Evolutionary conservation across 352 stramenopile species (phyloP).

Genomic region (Globisporangium rhizosaccharum): DNA sequence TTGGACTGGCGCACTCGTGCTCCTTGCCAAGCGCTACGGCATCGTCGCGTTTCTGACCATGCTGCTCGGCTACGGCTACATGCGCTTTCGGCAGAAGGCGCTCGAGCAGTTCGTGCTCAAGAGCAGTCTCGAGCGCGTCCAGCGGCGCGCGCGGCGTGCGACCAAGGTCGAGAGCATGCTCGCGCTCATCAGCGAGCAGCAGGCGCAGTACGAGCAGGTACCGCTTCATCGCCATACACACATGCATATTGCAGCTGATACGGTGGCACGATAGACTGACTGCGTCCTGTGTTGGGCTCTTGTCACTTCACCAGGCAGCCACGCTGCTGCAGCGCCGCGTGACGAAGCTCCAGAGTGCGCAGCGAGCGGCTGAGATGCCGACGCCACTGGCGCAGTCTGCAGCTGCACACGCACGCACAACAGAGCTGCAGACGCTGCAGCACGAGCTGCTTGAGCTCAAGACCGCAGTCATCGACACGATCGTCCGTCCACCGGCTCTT

Average conservation of each 20-base stretch:
- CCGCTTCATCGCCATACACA: background rate
- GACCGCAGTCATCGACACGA: slow-evolving; percentile 23
- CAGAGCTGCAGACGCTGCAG: slow-evolving; percentile 31
- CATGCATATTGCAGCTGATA: background rate
- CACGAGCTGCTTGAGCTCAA: slow-evolving; percentile 33
- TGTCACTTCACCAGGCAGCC: slow-evolving; percentile 9
- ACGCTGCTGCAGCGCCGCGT: slow-evolving; percentile 20
- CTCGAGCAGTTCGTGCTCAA: slow-evolving; percentile 27
- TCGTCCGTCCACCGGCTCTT: slow-evolving; percentile 11
- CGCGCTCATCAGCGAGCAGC: slow-evolving; percentile 30
- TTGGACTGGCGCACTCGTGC: slow-evolving; percentile 20
- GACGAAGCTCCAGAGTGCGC: slow-evolving; percentile 18
- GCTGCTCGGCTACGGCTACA: slow-evolving; percentile 28
- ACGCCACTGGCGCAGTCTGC: slow-evolving; percentile 4
- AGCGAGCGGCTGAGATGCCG: slow-evolving; percentile 14
- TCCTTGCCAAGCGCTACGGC: slow-evolving; percentile 26
- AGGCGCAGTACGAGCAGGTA: slow-evolving; percentile 37
- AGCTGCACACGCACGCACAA: slow-evolving; percentile 8
- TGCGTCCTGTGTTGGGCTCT: background rate
- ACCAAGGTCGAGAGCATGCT: slow-evolving; percentile 25
- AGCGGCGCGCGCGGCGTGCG: slow-evolving; percentile 17
- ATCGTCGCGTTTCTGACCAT: slow-evolving; percentile 21
- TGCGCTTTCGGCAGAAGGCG: slow-evolving; percentile 19
- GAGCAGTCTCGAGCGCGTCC: slow-evolving; percentile 13
- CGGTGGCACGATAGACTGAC: background rate